phyloP scores from a whole-genome alignment of 176 grass and related monocot genomes.

The Cymbopogon citratus region DNA sequence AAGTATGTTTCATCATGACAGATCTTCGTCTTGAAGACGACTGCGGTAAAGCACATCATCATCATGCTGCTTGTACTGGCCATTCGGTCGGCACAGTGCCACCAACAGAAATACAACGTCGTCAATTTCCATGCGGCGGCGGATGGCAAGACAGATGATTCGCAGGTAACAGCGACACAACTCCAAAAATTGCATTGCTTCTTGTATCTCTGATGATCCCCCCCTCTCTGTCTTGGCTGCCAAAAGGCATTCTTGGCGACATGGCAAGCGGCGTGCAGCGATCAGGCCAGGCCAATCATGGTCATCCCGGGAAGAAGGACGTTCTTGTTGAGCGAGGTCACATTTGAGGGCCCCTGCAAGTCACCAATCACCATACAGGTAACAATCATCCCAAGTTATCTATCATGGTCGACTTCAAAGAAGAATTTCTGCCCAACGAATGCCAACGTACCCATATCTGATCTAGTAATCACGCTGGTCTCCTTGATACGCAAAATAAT shows the following conservation, averaged over 20 bases:
- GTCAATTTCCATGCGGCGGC: constrained; percentile 35
- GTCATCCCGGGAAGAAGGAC: constrained; percentile 33
- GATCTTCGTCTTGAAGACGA: not conserved
- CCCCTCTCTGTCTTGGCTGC: not conserved
- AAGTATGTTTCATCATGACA: too few relatives aligned
- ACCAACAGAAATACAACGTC: constrained; percentile 22
- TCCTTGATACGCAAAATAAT: too few relatives aligned
- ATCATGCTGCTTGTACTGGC: constrained; percentile 15
- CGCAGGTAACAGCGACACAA: constrained; percentile 24
- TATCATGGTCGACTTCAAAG: too few relatives aligned
- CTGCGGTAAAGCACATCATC: not conserved
- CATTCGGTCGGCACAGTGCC: not conserved
- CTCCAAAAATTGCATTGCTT: not conserved
- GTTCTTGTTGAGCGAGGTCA: constrained; percentile 33
- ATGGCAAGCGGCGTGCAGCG: constrained; percentile 44
- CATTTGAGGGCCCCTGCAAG: constrained; percentile 41
- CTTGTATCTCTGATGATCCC: too few relatives aligned
- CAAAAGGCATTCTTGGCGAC: constrained; percentile 42
- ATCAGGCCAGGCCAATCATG: not conserved
- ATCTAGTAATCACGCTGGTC: too few relatives aligned
- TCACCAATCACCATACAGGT: constrained; percentile 40
- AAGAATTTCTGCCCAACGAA: too few relatives aligned
- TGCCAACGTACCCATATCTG: too few relatives aligned
- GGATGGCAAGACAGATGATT: constrained; percentile 45
- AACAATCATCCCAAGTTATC: constrained; percentile 23